Base-by-base conservation (phyloP, 2,329 filamentous ascomycete species). In the Penicillium griseofulvum region DNA sequence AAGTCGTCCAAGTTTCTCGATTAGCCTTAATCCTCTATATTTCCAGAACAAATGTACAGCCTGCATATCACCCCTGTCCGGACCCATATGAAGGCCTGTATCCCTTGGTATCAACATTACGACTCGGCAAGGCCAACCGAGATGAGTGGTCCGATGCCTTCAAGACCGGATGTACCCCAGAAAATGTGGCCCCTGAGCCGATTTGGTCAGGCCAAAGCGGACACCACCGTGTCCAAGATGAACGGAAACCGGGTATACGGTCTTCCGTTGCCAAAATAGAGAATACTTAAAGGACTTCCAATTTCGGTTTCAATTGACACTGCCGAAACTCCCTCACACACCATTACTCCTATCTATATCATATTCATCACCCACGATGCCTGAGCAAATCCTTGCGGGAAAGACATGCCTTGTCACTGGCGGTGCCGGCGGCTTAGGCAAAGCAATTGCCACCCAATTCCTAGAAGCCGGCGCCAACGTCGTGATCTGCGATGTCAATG, bases 401-500 rank as follows among this genome's bases (percentile, higher is more conserved):
- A 69, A 69, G 47, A 66, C 63, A 8, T 66, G 63, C 26, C 65
- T 71, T 19, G 56, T 75, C 24, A 75, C 72, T 5, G 73, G 73
- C n/a, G 72, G 67, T 8, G 73, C 63, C 4, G 64, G 71, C 19
- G 73, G 73, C 5, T 66, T 76, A 14, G 73, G 73, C 47, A 72
- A 72, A 54, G 70, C 68, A n/a, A 74, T 72, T 28, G 66, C 72
- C 6, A 66, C 66, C 5, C 60, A 65, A 3, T 69, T 70, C 41
- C 66, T 74, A 11, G 61, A 66, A 22, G 69, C 70, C 29, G 71
- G 71, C n/a, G 73, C 72, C 50, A 73, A 67, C 47, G 72, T 76
- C 24, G 68, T 71, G 2, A 69, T 75, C 49, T 72, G 70, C 48
- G 73, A 76, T 41, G 59, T 75, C 50, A 71, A 74, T 55, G 58